Evolutionary conservation across 352 stramenopile species (phyloP).

Genomic region (Phytopythium ostracodes): DNA sequence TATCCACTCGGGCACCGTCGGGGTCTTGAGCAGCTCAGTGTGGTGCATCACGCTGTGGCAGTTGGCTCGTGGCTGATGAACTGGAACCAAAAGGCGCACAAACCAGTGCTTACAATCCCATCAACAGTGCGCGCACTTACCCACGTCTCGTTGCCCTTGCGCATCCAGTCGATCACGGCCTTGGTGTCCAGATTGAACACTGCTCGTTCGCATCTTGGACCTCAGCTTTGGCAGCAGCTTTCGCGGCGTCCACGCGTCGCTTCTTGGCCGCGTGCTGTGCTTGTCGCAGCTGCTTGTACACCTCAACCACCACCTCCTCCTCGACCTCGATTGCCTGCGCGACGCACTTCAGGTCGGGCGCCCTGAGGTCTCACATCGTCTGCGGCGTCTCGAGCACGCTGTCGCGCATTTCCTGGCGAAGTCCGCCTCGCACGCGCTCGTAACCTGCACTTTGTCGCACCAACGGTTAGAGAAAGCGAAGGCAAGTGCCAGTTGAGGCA

Average conservation of each 20-base stretch:
- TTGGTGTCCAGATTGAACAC: constrained; percentile 94
- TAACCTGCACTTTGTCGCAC: constrained; percentile 44
- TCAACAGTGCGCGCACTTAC: constrained; percentile 20
- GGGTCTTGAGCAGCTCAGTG: constrained; percentile 50
- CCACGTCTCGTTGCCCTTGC: constrained; percentile 94
- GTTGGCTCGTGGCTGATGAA: constrained; percentile 93
- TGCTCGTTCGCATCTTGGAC: background rate
- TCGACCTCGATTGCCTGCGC: constrained; percentile 63
- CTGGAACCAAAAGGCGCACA: constrained; percentile 10
- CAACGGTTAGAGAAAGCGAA: background rate
- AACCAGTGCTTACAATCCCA: background rate
- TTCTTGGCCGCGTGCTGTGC: constrained; percentile 31
- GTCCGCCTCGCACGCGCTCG: constrained; percentile 63
- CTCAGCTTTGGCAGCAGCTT: background rate
- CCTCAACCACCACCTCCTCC: constrained; percentile 57
- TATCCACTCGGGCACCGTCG: constrained; percentile 67
- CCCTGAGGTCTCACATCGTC: constrained; percentile 63
- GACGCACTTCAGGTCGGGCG: constrained; percentile 51
- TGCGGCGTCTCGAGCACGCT: constrained; percentile 57
- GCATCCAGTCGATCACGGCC: constrained; percentile 89
- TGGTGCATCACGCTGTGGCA: constrained; percentile 73
- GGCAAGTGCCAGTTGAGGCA: background rate
- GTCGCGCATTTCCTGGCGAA: constrained; percentile 70
- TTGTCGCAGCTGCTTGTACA: constrained; percentile 52
- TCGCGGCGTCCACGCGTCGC: constrained; percentile 21